phyloP scores from a whole-genome alignment of 2,329 filamentous ascomycete genomes.

The Leptodontidium sp. region DNA sequence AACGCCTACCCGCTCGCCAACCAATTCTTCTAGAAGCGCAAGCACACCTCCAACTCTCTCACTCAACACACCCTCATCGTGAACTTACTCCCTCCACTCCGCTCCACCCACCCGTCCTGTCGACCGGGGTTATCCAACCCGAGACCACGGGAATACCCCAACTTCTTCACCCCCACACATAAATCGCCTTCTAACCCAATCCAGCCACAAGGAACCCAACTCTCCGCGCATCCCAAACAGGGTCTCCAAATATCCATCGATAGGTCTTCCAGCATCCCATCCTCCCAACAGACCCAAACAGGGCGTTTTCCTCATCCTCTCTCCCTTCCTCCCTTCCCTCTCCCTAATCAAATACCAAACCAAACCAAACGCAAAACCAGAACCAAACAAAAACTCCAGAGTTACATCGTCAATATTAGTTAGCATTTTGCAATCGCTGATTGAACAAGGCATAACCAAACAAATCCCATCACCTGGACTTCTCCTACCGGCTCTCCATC shows the following conservation, averaged over 20 bases:
- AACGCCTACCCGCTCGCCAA: constrained; percentile 19
- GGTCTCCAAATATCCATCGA: background rate
- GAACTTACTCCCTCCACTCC: background rate
- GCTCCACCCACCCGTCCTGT: background rate
- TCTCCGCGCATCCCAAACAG: constrained; percentile 1
- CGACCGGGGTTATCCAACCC: background rate
- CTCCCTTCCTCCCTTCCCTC: background rate
- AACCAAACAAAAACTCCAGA: background rate
- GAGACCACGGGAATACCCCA: constrained; percentile 14
- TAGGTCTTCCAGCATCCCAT: background rate
- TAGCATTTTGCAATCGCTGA: no score
- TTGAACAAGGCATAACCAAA: no score
- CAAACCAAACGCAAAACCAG: background rate
- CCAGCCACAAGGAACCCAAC: constrained; percentile 1
- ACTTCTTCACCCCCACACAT: background rate
- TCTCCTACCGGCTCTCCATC: background rate
- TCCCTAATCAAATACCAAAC: background rate
- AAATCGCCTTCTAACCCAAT: background rate
- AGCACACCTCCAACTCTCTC: background rate
- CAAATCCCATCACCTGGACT: background rate
- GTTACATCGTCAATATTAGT: background rate
- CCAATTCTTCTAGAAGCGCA: constrained; percentile 17
- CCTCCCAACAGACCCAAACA: background rate
- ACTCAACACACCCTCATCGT: constrained; percentile 12
- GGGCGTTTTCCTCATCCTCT: background rate